Conservation (phyloP, 129 eudicot genomes). For the Cynara cardunculus region DNA sequence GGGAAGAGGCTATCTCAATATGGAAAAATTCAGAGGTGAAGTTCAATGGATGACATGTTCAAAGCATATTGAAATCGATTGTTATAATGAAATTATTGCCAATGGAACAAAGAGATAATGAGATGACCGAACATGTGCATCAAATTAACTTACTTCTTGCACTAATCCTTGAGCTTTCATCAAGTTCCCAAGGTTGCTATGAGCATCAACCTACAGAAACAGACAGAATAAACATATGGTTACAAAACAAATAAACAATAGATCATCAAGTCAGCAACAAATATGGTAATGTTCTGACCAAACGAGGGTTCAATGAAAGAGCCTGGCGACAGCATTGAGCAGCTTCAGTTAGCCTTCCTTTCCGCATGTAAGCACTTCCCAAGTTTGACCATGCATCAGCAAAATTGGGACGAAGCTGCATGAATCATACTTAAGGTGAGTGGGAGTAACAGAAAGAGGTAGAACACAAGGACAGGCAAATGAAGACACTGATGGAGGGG, state of each 20-base stretch:
- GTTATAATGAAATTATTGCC: slow-evolving; percentile 2
- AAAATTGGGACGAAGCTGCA: slow-evolving; percentile 96
- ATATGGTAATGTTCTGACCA: slow-evolving; percentile 42
- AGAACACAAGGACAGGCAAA: not conserved
- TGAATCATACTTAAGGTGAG: slow-evolving; percentile 14
- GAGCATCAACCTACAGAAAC: slow-evolving; percentile 84
- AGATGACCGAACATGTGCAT: not conserved
- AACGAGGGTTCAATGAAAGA: slow-evolving; percentile 85
- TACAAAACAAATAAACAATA: slow-evolving; percentile 5
- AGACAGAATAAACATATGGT: not conserved
- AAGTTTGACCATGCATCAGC: slow-evolving; percentile 99
- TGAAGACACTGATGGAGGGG: not conserved
- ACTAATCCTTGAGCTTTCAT: slow-evolving; percentile 98
- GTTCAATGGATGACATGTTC: not conserved
- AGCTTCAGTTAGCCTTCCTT: slow-evolving; percentile 89
- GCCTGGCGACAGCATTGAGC: slow-evolving; percentile 98
- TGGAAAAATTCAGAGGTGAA: not conserved
- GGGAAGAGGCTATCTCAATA: not conserved
- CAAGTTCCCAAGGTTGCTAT: slow-evolving; percentile 92
- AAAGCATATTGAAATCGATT: not conserved
- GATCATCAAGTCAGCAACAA: slow-evolving; percentile 2
- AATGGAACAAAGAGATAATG: not conserved
- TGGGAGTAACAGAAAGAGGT: not conserved
- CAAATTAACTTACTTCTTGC: slow-evolving; percentile 56
- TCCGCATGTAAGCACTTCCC: slow-evolving; percentile 97